Base-by-base conservation (phyloP, 129 eudicot species). In the Kitagawia praeruptora region DNA sequence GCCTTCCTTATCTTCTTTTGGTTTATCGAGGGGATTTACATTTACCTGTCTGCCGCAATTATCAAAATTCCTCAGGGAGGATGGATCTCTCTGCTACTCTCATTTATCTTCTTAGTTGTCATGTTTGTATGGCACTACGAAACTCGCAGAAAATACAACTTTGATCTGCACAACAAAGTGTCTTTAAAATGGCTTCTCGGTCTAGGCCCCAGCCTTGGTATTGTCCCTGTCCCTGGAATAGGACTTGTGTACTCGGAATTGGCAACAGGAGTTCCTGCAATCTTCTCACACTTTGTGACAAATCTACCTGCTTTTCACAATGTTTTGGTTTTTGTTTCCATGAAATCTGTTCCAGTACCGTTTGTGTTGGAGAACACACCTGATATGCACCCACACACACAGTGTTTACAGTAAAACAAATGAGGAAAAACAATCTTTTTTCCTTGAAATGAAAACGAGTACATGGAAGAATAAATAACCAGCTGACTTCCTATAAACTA, bases 91-190 rank as follows among this genome's bases (percentile, higher is more conserved):
- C 80, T 93, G 11, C 67, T 93, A 44, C 90, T 93, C 40, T 81
- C 98, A 31, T 73, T 85, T 64, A 56, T 93, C 46, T 91, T 93
- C 77, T 82, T 91, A 81, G 42, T 80, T 71, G 41, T 93, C 74
- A 93, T 91, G 98, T 88, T 85, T 66, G 83, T 89, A 8, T 93
- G 98, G 98, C 95, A 93, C 87, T 93, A 91, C 80, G 98, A 97
- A 31, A 91, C 97, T 53, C 97, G 97, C 77, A 86, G 81, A 66
- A 93, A 93, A 82, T 93, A 91, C 90, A 89, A 85, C 85, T 88
- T 89, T 70, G 98, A 93, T 83, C 86, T 93, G 27, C 91, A 93
- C 85, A 93, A 93, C 86, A 93, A 93, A 81, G 98, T 91, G 19
- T 88, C 98, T 18, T 53, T 93, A 34, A 93, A 88, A 88, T 93